phyloP scores from a whole-genome alignment of 768 basidiomycete species.

The Lentinula raphanica region DNA sequence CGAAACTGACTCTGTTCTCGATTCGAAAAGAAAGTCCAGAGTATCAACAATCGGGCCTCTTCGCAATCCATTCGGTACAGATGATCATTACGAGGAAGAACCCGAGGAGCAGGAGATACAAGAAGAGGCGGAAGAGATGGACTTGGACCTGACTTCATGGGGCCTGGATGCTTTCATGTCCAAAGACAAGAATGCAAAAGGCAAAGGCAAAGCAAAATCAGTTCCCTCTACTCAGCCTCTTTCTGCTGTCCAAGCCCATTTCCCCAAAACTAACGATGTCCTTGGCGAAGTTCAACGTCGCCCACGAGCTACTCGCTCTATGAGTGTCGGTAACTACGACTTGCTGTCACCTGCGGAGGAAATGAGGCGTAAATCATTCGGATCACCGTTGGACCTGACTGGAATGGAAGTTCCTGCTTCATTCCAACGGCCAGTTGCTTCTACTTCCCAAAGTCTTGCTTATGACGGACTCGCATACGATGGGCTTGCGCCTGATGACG shows the following conservation, averaged over 20 bases:
- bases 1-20: constrained; percentile 49
- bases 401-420: constrained; percentile 37
- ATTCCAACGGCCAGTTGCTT: constrained; percentile 46
- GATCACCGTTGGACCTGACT: constrained; percentile 51
- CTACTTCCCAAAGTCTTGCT: constrained; percentile 37
- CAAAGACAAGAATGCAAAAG: constrained; percentile 51
- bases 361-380: constrained; percentile 52
- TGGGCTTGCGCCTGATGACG: constrained; percentile 16
- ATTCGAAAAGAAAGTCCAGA: constrained; percentile 41
- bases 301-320: constrained; percentile 41
- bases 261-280: constrained; percentile 38
- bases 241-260: constrained; percentile 37
- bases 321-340: constrained; percentile 63
- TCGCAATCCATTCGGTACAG: constrained; percentile 71
- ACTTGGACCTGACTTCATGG: constrained; percentile 82
- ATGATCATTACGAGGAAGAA: constrained; percentile 51
- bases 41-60: constrained; percentile 48
- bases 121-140: constrained; percentile 44
- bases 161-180: constrained; percentile 74
- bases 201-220: constrained; percentile 35
- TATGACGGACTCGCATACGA: constrained; percentile 26
- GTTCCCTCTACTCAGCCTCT: constrained; percentile 37
- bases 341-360: constrained; percentile 35
- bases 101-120: constrained; percentile 39
- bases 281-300: constrained; percentile 29